Conservation (phyloP, 225 moss, liverwort and hornwort species). For the Polytrichum formosum region DNA sequence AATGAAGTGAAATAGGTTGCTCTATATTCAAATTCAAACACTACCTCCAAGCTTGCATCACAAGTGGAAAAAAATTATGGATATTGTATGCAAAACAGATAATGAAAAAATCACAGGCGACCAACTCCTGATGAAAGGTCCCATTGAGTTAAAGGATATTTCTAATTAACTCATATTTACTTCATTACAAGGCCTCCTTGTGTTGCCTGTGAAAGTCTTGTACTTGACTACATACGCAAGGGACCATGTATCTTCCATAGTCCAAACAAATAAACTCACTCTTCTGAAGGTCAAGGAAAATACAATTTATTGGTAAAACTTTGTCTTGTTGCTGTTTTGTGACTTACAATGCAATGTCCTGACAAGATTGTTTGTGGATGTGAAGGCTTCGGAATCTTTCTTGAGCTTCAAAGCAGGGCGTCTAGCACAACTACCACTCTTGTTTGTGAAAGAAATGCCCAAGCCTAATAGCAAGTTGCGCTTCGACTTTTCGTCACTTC, state of each 20-base stretch:
- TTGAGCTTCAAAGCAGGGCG: slow-evolving; percentile 47
- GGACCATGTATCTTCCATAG: background rate
- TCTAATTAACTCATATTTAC: background rate
- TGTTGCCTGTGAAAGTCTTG: background rate
- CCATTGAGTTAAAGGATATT: too few species aligned
- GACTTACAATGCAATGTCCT: too few species aligned
- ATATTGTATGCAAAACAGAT: too few species aligned
- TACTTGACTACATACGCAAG: background rate
- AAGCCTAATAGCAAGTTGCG: slow-evolving; percentile 33
- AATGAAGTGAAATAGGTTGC: too few species aligned
- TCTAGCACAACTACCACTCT: slow-evolving; percentile 44
- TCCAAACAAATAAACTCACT: background rate
- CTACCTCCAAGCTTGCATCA: too few species aligned
- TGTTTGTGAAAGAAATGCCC: slow-evolving; percentile 86
- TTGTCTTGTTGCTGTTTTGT: too few species aligned
- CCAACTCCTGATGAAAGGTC: too few species aligned
- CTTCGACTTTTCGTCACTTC: slow-evolving; percentile 67
- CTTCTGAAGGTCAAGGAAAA: background rate
- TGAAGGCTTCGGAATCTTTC: slow-evolving; percentile 72
- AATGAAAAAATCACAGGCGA: too few species aligned
- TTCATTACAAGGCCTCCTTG: background rate
- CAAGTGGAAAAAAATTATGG: too few species aligned
- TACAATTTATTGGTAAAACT: background rate
- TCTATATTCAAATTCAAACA: too few species aligned
- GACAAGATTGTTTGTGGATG: background rate